Base-by-base conservation (phyloP, 306 rosid genomes). In the Pterocarpus macrocarpus region DNA sequence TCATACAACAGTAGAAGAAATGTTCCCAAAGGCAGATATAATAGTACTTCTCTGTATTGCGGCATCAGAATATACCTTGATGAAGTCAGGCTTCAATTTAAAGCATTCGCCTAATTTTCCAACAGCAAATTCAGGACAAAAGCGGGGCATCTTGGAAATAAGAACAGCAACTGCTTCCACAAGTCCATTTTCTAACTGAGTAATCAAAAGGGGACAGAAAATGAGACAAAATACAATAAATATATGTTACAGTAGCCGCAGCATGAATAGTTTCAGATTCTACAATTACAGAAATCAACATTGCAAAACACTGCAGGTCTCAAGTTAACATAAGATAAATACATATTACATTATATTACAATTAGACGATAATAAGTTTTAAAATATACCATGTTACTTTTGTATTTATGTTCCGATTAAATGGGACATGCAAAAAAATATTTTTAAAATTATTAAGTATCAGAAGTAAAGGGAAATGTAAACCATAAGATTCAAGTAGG, bases 111-210 rank as follows among this genome's bases (percentile, higher is more conserved):
- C 99, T 28, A 90, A 82, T 80, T 84, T 87, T 82, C 92, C 97
- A 87, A 69, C 56, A 68, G 66, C 85, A 82, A 90, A 80, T 74
- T 89, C 91, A 61, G 85, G 93, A 70, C 97, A 89, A 85, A 91
- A 55, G 64, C 94, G 93, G 38, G 97, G 99, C 92, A 84, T 91
- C 86, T 90, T 89, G 76, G 97, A 91, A 87, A 95, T 89, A 69
- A 95, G 92, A 86, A 90, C 81, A 80, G 95, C 97, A 61, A 95
- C 96, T 67, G 97, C 88, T 89, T 95, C 99, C 58, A 95, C 97
- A 66, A 90, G 88, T 71, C 99, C 99, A 83, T 95, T 95, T 84
- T 95, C 99, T 58, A 85, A 79, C 99, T 95, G 88, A 68, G 73
- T 45, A 78, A 76, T 69, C 79, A 79, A 53, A 80, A 7, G 77